Conservation (phyloP, 495 filamentous ascomycete genomes). For the Immersiella caudata region DNA sequence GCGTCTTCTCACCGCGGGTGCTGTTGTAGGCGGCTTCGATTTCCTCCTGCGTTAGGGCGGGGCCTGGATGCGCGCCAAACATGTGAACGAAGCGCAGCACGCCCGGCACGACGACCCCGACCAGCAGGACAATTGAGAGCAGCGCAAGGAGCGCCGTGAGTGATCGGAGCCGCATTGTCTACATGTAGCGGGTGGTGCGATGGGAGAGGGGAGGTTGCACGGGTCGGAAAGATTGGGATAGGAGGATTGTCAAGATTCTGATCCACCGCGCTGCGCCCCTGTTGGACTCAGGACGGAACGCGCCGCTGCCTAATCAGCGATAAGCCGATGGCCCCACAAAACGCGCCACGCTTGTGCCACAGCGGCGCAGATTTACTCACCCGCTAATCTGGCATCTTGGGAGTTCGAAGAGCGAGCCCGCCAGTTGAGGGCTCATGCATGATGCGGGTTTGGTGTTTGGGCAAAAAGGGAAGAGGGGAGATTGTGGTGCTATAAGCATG, state of each 20-base stretch:
- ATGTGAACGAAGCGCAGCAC: constrained; percentile 17
- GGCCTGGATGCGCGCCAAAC: constrained; percentile 9
- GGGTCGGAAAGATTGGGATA: background rate
- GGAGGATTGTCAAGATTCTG: background rate
- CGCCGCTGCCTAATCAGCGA: no score
- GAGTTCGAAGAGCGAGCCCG: no score
- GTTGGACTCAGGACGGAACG: no score
- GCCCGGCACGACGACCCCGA: constrained; percentile 10
- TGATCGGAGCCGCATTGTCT: constrained; percentile 16
- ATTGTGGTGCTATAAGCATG: no score
- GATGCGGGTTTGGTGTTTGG: no score
- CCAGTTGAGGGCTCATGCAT: no score
- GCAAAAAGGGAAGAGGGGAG: no score
- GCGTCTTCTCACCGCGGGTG: background rate
- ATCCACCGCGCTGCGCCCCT: background rate
- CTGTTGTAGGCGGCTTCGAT: constrained; percentile 12
- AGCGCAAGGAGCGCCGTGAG: constrained; percentile 1
- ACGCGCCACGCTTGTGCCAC: no score
- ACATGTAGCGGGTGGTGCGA: background rate
- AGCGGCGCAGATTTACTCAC: no score
- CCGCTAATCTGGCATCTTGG: no score
- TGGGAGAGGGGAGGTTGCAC: background rate
- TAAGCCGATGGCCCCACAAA: no score
- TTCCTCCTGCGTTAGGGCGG: constrained; percentile 14
- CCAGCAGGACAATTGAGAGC: background rate